Evolutionary conservation across 2,329 filamentous ascomycete species (phyloP), one percentile per base, ranked within the genome.

Genomic region (Colletotrichum neosansevieriae): DNA sequence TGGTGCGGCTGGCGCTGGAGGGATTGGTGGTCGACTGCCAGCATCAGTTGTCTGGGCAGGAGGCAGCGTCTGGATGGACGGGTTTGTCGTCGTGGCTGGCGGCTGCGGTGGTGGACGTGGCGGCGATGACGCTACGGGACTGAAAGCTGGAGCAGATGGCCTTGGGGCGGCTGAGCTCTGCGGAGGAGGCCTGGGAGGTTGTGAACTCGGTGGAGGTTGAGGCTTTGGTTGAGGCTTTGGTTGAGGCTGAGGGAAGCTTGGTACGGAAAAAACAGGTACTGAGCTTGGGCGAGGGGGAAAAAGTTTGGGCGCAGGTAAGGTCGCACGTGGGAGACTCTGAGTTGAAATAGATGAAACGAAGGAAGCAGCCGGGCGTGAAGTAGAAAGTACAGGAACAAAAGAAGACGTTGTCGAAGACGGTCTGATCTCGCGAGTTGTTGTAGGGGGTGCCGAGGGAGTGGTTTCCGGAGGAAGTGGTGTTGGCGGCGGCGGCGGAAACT

Each of bases 11-110:
- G 60, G 65, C 60, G 45, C 60, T 9, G 54, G 17, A 7, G 32
- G 21, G 40, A 45, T 9, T 15, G 60, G 15, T 21, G 29, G 21
- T 19, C 38, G 53, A 60, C 45, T 47, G n/a, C 45, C 60, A 29
- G 65, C 65, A 68, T 68, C 53, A 59, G 65, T 68, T 45, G 65
- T 29, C 54, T 68, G 47, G 12, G 40, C 54, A 34, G 38, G 13
- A 3, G 65, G 29, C 7, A 42, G 47, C n/a, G 54, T 29, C 19
- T 36, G 45, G 21, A 38, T 45, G 9, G 29, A 42, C 17, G 40
- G 34, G 13, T 11, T 50, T 29, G 63, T 42, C 17, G 21, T 50
- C 13, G 47, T 15, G 10, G 58, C 53, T 10, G 49, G n/a, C 13
- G 32, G 57, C 6, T 47, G 47, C 40, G 57, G 38, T 10, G 53